These are phyloP conservation scores for Artemisia annua DNA, from an alignment of 129 eudicot genomes.

Conservation along the genomic window DNA sequence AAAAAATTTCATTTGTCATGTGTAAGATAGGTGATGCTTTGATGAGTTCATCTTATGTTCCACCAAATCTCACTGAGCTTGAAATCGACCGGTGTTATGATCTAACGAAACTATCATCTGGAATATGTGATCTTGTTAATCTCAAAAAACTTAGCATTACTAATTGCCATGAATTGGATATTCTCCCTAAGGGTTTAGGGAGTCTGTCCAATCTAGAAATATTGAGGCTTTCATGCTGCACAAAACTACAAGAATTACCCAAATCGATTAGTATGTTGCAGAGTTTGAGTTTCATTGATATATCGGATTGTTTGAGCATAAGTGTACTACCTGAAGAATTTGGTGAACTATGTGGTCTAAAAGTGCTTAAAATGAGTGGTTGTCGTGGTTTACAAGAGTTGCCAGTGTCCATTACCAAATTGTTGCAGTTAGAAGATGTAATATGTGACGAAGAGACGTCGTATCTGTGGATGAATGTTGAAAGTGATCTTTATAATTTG, in stretches of 20 bases:
- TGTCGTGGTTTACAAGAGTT: conserved; percentile 11
- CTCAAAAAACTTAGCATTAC: conserved; percentile 13
- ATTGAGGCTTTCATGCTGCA: conserved; percentile 7
- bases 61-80: conserved; percentile 10
- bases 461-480: neutral
- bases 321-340: conserved; percentile 1
- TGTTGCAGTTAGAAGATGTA: neutral
- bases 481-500: no score
- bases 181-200: neutral
- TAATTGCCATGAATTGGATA: conserved; percentile 12
- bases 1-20: no score
- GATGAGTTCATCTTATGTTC: neutral
- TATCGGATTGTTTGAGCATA: neutral
- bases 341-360: conserved; percentile 2
- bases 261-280: conserved; percentile 4
- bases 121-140: neutral
- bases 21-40: no score
- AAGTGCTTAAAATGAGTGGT: conserved; percentile 1
- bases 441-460: no score
- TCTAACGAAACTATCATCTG: conserved; percentile 8
- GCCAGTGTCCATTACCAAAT: conserved; percentile 3
- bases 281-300: conserved; percentile 10
- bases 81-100: conserved; percentile 16
- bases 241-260: conserved; percentile 8
- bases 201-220: neutral